Percentiles rank a stretch among this genome's conserved stretches.
These are phyloP conservation scores for Phialemoniopsis sp. DNA, from an alignment of 2,329 filamentous ascomycete genomes.

Conservation along the genomic window DNA sequence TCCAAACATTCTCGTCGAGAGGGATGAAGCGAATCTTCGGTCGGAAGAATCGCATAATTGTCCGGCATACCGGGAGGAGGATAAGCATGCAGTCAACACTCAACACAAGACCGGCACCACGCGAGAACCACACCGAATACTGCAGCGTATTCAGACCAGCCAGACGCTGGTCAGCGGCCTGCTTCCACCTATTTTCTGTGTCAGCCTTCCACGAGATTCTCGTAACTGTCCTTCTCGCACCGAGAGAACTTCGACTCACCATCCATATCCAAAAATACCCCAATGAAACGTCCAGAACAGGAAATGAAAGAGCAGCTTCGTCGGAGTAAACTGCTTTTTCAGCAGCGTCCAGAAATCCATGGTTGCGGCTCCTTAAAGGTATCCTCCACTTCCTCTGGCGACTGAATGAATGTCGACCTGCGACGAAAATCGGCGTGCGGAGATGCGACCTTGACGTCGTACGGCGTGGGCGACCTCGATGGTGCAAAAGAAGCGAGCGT, in stretches of 20 bases:
- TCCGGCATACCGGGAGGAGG: slow-evolving; percentile 90
- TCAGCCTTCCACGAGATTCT: not conserved
- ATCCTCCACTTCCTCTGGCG: slow-evolving; percentile 18
- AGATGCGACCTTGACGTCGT: too few relatives aligned
- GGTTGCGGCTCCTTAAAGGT: slow-evolving; percentile 29
- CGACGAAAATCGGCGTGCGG: slow-evolving; percentile 28
- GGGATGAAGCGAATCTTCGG: slow-evolving; percentile 86
- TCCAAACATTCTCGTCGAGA: slow-evolving; percentile 95
- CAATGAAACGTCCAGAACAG: slow-evolving; percentile 79
- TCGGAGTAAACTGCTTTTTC: slow-evolving; percentile 62
- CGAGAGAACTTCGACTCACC: slow-evolving; percentile 50
- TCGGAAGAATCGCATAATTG: slow-evolving; percentile 76
- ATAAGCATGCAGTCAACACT: slow-evolving; percentile 84
- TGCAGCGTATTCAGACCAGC: slow-evolving; percentile 74
- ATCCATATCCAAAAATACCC: slow-evolving; percentile 78
- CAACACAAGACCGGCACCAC: slow-evolving; percentile 84
- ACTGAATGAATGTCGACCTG: slow-evolving; percentile 46
- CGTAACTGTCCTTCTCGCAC: not conserved
- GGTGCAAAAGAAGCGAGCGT: slow-evolving; percentile 4
- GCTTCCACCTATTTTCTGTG: slow-evolving; percentile 64
- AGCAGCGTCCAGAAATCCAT: slow-evolving; percentile 35
- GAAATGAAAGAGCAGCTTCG: slow-evolving; percentile 75
- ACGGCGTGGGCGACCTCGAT: slow-evolving; percentile 8
- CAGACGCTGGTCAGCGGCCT: slow-evolving; percentile 63
- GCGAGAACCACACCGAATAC: slow-evolving; percentile 93